Evolutionary conservation across 73 alveolate genomes (phyloP).

Genomic region (Tetrahymena malaccensis): DNA sequence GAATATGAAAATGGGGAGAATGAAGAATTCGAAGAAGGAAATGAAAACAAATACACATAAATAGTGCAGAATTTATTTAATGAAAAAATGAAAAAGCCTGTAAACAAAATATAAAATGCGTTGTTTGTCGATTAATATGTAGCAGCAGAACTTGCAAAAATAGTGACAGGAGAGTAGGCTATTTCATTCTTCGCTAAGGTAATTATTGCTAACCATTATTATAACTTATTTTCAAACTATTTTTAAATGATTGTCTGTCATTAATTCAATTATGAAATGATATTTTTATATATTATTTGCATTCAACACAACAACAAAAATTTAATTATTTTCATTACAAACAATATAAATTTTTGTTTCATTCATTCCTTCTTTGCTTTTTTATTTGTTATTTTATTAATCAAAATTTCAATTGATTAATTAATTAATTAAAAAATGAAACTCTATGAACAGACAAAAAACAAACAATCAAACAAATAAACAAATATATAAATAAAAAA

Average conservation of each 20-base stretch:
- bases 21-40: not conserved
- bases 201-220: not conserved
- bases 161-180: slow-evolving; percentile 78
- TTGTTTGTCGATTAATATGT: not conserved
- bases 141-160: slow-evolving; percentile 32
- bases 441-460: not conserved
- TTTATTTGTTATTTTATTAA: not conserved
- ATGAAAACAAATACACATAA: not conserved
- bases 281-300: not conserved
- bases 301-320: not conserved
- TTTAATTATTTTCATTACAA: not conserved
- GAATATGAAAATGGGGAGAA: not conserved
- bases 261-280: no score
- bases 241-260: no score
- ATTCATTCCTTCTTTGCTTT: not conserved
- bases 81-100: not conserved
- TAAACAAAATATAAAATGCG: not conserved
- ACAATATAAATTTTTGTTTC: not conserved
- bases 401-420: no score
- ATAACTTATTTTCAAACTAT: not conserved
- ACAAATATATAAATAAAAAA: not conserved
- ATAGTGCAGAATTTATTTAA: not conserved
- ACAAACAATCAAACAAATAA: no score
- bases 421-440: not conserved
- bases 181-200: slow-evolving; percentile 53